Base-by-base conservation (phyloP, 2,329 filamentous ascomycete genomes). In the Biscogniauxia marginata region DNA sequence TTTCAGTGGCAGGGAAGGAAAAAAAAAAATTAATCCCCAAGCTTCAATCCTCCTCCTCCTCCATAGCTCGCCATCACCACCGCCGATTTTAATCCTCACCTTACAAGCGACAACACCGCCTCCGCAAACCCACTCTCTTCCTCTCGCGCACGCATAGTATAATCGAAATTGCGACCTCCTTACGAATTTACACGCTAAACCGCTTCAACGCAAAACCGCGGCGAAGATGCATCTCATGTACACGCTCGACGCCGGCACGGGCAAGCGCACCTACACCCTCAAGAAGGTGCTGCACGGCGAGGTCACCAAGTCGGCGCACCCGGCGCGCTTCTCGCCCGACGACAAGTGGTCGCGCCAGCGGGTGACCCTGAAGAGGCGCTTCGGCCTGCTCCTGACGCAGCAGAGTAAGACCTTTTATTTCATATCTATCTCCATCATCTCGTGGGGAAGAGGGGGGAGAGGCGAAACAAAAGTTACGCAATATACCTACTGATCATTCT, bases 261-360 rank as follows among this genome's bases (percentile, higher is more conserved):
- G 93, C 82, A 93, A 91, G 81, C 91, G 93, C 74, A 79, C 89
- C 70, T 99, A 98, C 84, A 98, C 95, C 49, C 86, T 98, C 64
- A 93, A 97, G 79, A 97, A 98, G 81, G 85, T 96, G 65, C 79
- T 83, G 68, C 82, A 86, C 67, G 89, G 89, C 71, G 85, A 92
- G 72, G 91, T 97, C 71, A 96, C 93, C 74, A 96, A 96, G 83
- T 95, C 90, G 53, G 95, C 95, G 55, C 93, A 98, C 79, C 93
- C 95, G 48, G 95, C 95, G 46, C 85, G 95, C 66, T 99, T 98
- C 82, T 96, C 91, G 48, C 95, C 95, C 62, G 95, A 99, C 78
- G 95, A 99, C 83, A 96, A 97, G 83, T 98, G 96, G 84, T 96
- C 92, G 70, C 90, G 91, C 72, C 93, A 98, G 79, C 87, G 95